Percentiles rank a stretch among this genome's conserved stretches.
Conservation (phyloP, 768 basidiomycete species). For the Sporobolomyces roseus region DNA sequence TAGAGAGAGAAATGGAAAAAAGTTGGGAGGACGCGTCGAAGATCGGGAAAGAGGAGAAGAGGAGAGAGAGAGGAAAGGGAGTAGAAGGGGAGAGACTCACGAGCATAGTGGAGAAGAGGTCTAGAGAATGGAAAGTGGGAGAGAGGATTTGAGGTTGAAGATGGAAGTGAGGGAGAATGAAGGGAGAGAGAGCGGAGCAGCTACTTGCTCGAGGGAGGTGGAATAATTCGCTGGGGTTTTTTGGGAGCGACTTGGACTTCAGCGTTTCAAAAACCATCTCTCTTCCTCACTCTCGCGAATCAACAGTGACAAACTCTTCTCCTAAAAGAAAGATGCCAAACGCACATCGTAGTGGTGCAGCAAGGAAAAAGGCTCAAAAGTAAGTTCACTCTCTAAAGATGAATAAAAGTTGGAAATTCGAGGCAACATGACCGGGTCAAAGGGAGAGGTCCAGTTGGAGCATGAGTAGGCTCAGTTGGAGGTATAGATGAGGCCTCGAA, state of each 20-base stretch:
- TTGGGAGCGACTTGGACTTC: no score
- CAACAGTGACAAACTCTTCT: neutral
- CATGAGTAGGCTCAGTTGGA: no score
- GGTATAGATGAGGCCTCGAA: no score
- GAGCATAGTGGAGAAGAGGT: neutral
- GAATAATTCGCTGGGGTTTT: no score
- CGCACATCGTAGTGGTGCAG: slow-evolving; percentile 30
- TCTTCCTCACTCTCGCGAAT: neutral
- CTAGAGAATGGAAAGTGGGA: no score
- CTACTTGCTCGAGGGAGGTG: neutral
- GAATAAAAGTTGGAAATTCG: neutral
- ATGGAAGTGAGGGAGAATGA: neutral
- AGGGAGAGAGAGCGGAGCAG: neutral
- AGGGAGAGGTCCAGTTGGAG: no score
- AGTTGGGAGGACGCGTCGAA: slow-evolving; percentile 10
- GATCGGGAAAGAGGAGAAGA: neutral
- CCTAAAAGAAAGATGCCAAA: slow-evolving; percentile 36
- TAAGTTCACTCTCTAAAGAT: slow-evolving; percentile 1
- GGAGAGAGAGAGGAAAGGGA: neutral
- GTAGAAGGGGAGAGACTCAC: no score
- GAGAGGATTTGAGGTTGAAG: neutral
- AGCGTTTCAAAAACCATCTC: no score
- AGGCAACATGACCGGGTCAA: no score
- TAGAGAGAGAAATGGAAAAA: neutral
- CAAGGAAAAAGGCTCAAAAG: slow-evolving; percentile 13